Evolutionary conservation across 352 stramenopile species (phyloP).

Genomic region (Phytophthora nicotianae): DNA sequence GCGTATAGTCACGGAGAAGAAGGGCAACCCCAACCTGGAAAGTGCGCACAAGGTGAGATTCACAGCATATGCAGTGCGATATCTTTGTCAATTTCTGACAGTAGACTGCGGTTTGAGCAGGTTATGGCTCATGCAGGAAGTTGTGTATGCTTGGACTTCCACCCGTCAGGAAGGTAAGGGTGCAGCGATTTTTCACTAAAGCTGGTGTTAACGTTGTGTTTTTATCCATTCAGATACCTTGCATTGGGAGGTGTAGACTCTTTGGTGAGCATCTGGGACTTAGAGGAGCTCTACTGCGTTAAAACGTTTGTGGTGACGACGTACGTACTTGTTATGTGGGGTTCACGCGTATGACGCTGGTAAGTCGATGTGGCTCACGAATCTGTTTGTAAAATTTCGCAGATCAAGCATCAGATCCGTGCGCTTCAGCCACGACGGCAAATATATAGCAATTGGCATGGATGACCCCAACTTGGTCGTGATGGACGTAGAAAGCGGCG

Average conservation of each 20-base stretch:
- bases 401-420: conserved; percentile 83
- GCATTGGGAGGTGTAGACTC: conserved; percentile 83
- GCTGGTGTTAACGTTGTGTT: background rate
- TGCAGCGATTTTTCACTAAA: background rate
- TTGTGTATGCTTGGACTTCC: conserved; percentile 81
- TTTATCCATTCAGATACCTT: conserved; percentile 53
- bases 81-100: background rate
- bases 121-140: conserved; percentile 80
- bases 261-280: conserved; percentile 84
- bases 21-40: conserved; percentile 79
- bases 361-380: conserved; percentile 7
- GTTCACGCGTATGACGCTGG: background rate
- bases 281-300: conserved; percentile 87
- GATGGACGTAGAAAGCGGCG: conserved; percentile 64
- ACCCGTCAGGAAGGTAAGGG: conserved; percentile 70
- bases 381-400: conserved; percentile 1
- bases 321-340: conserved; percentile 44
- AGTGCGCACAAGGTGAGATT: conserved; percentile 76
- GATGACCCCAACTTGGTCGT: conserved; percentile 78
- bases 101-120: conserved; percentile 29
- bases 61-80: background rate
- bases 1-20: conserved; percentile 76
- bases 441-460: conserved; percentile 77
- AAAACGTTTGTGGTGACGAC: conserved; percentile 84
- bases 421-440: conserved; percentile 77